Conservation (phyloP, 495 filamentous ascomycete species). For the Penicillium coffeae region DNA sequence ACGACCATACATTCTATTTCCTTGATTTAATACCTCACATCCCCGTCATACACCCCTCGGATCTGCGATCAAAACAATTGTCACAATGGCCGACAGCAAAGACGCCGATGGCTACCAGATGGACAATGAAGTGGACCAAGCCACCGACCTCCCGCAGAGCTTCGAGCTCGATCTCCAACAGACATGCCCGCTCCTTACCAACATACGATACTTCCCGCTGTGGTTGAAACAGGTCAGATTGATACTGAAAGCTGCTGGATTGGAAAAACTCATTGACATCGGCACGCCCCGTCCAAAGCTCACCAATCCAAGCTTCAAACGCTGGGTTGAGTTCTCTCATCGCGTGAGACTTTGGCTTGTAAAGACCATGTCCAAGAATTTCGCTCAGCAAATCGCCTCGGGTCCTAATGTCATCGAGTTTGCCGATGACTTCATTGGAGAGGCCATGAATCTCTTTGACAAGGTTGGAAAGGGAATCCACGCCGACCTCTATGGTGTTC, state of each 20-base stretch:
- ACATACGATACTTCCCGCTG: neutral
- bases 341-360: neutral
- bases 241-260: neutral
- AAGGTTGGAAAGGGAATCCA: neutral
- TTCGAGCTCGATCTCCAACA: neutral
- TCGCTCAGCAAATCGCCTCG: neutral
- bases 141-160: neutral
- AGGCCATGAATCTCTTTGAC: neutral
- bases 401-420: neutral
- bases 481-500: neutral
- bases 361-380: neutral
- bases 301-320: neutral
- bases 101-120: neutral
- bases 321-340: neutral
- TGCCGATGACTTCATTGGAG: neutral
- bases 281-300: neutral
- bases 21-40: neutral
- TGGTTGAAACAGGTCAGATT: neutral
- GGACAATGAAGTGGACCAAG: neutral
- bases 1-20: no score
- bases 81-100: no score
- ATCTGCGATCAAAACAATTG: no score
- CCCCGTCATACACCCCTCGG: neutral
- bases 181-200: neutral
- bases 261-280: constrained; percentile 2